phyloP scores from a whole-genome alignment of 345 rosid species.

The Firmiana major region DNA sequence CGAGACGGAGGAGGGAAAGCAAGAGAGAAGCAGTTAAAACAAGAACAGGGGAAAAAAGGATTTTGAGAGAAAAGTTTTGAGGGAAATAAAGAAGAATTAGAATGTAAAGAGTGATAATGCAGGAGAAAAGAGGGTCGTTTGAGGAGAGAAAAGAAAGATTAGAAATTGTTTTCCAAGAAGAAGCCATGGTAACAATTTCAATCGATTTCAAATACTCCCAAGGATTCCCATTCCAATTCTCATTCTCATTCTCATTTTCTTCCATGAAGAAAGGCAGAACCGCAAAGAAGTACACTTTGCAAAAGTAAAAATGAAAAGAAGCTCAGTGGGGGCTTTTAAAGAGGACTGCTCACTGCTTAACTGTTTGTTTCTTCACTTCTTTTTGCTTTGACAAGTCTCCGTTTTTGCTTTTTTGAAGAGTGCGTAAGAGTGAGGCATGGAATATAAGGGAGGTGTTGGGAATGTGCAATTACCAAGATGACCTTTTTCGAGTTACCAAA shows the following conservation, averaged over 20 bases:
- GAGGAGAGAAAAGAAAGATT: constrained; percentile 8
- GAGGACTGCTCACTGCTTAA: constrained; percentile 7
- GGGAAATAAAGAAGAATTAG: constrained; percentile 58
- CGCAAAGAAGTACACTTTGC: neutral
- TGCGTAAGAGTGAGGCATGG: constrained; percentile 30
- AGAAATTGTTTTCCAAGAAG: constrained; percentile 4
- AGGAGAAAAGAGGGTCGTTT: constrained; percentile 51
- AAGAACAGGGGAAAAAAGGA: constrained; percentile 50
- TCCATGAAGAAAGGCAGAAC: constrained; percentile 19
- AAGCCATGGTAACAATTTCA: neutral
- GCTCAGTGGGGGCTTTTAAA: constrained; percentile 17
- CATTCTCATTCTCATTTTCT: constrained; percentile 18
- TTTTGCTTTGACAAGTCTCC: neutral
- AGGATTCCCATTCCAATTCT: constrained; percentile 9
- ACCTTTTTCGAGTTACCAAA: constrained; percentile 10
- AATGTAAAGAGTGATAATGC: constrained; percentile 44
- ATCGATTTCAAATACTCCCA: neutral
- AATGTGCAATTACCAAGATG: constrained; percentile 28
- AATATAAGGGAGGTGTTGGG: constrained; percentile 10
- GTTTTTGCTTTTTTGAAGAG: constrained; percentile 16
- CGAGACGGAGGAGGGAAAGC: constrained; percentile 51
- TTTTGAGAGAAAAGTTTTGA: constrained; percentile 11
- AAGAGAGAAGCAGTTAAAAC: constrained; percentile 44
- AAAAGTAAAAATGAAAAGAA: neutral
- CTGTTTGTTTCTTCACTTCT: constrained; percentile 3